Base-by-base conservation (phyloP, 2,329 filamentous ascomycete species). In the Onygenales sp. region DNA sequence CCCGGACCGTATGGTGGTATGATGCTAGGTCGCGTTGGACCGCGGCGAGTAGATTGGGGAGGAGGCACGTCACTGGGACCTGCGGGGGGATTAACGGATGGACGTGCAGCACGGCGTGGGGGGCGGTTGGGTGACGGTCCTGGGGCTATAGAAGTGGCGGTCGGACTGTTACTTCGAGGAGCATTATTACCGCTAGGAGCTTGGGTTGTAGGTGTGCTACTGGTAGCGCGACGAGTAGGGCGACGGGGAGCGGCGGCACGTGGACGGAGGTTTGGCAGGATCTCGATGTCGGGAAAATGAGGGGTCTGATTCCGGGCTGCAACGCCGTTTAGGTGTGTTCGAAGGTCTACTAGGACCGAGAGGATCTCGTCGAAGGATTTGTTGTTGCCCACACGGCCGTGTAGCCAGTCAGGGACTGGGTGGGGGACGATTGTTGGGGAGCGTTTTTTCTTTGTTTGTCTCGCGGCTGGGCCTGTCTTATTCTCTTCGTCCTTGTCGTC, bases 241-340 rank as follows among this genome's bases (percentile, higher is more conserved):
- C 43, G 39, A 33, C 43, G 54, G 21, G 51, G 17, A 33, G 35
- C 33, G n/a, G 39, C 32, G n/a, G 44, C n/a, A 33, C 46, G 50
- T 36, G 54, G 55, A 17, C 49, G 54, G 53, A 71, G 69, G 5
- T 58, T 62, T 1, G 70, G 70, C 43, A 72, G 55, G 42, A 72
- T 70, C 56, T 72, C 70, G 42, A 72, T 65, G 58, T 72, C 70
- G 0, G 70, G 70, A 50, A 72, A 72, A 49, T 58, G 17, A 58
- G 58, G 7, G 57, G 57, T 43, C 50, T 56, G 43, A 41, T 58
- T 27, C 31, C 57, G 38, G 3, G 51, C 50, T 8, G 45, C 42
- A n/a, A 62, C 49, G 7, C 43, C 32, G 1, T 52, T 47, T 51
- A 71, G 55, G 50, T 68, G 50, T 1, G 36, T 35, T 2, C 55